Base-by-base conservation (phyloP, 2,329 filamentous ascomycete species). In the Arachnopeziza araneosa region DNA sequence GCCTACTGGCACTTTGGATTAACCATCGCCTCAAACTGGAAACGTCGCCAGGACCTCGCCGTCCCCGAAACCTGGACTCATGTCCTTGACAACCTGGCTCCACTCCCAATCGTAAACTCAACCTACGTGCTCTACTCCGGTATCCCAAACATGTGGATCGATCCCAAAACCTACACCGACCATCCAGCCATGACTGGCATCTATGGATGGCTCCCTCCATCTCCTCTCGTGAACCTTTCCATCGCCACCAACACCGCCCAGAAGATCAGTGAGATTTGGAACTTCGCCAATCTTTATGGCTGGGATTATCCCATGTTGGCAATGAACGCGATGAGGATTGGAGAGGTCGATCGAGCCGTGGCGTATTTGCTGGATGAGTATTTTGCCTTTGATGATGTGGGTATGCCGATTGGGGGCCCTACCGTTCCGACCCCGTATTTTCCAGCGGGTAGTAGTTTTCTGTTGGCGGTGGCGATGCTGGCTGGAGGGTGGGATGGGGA, bases 1-100 rank as follows among this genome's bases (percentile, higher is more conserved):
- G 64, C 83, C 7, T 86, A 86, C 70, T 86, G 83, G 83, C 76
- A 80, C 19, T 86, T 86, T 61, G 83, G 83, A 1, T 75, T 86
- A 19, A 76, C 80, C 24, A 69, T 84, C 1, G 83, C 83, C 2
- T 73, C 75, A 1, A 65, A 71, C 10, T 86, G 83, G 83, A 81
- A 80, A 66, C 60, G 71, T 53, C 74, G 82, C 2, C 78, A 80
- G 54, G 72, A 72, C 1, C 71, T 76, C n/a, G 52, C 73, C 0
- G 69, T 78, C 0, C 82, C 83, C 0, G 52, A 66, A 0, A 65
- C 68, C 1, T 86, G 83, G 83, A 69, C 69, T 0, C 69, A 68
- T 1, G 80, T 85, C 2, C 74, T 76, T 24, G 75, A 81, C 12
- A 77, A 78, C n/a, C 74, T 86, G 14, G 81, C 83, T 0, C 77